Percentiles rank a stretch among this genome's conserved stretches.
Conservation (phyloP, 192 early-diverging fungal genomes). For the Coemansia sp. region DNA sequence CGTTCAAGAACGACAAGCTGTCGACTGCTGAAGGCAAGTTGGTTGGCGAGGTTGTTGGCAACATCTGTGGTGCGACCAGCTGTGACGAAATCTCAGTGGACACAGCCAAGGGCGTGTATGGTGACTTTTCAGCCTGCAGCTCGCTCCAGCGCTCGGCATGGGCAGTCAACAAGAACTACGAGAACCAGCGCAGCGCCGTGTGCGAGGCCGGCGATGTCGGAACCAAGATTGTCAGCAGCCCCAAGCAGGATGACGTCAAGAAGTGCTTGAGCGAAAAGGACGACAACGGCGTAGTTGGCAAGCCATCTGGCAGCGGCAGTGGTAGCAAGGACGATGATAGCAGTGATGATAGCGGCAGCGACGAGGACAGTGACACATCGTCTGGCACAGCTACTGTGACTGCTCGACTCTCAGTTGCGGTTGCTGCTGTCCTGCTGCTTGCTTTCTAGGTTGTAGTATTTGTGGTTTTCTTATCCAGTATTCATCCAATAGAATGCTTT, state of each 20-base stretch:
- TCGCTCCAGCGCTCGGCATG: constrained; percentile 36
- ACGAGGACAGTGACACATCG: neutral
- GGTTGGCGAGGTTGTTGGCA: constrained; percentile 36
- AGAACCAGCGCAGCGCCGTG: constrained; percentile 34
- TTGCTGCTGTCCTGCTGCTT: constrained; percentile 4
- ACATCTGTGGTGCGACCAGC: constrained; percentile 30
- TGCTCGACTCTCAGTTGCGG: constrained; percentile 6
- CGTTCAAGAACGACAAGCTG: constrained; percentile 29
- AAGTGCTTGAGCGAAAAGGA: constrained; percentile 39
- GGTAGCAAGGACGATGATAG: constrained; percentile 3
- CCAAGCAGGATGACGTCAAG: constrained; percentile 28
- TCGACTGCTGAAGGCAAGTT: constrained; percentile 22
- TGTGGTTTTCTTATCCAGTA: neutral
- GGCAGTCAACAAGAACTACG: constrained; percentile 49
- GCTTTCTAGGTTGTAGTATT: neutral
- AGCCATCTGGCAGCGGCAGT: constrained; percentile 17
- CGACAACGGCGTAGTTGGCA: constrained; percentile 28
- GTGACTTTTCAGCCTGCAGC: constrained; percentile 46
- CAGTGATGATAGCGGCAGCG: neutral
- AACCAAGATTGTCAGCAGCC: constrained; percentile 26
- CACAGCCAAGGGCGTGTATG: constrained; percentile 42
- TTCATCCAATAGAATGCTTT: neutral
- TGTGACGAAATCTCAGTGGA: constrained; percentile 44
- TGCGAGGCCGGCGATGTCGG: constrained; percentile 40
- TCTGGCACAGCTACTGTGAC: neutral